Evolutionary conservation across 163 green algal species (phyloP).

Genomic region (Volvox carteri): DNA sequence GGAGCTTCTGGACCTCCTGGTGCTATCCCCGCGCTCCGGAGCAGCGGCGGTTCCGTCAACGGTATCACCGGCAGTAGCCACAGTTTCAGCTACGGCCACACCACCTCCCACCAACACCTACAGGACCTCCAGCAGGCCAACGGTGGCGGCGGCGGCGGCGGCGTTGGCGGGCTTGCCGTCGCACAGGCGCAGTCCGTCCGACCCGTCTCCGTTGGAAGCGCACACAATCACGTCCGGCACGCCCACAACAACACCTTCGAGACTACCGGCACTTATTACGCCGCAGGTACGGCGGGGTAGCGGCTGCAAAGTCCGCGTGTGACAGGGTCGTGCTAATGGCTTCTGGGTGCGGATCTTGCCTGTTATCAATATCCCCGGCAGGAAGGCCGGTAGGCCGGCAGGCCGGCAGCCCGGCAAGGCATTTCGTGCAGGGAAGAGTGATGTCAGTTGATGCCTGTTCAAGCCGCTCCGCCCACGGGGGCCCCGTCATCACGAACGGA

Average conservation of each 20-base stretch:
- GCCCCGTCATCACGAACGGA: too few relatives aligned
- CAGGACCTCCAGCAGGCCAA: conserved; percentile 13
- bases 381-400: too few relatives aligned
- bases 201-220: conserved; percentile 41
- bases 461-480: too few relatives aligned
- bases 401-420: too few relatives aligned
- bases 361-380: too few relatives aligned
- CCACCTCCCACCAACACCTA: conserved; percentile 4
- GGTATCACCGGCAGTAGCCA: neutral
- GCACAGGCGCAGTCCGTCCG: neutral
- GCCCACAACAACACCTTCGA: conserved; percentile 8
- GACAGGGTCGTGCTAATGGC: too few relatives aligned
- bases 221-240: conserved; percentile 38
- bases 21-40: neutral
- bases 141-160: neutral
- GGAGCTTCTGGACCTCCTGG: neutral
- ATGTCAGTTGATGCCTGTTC: too few relatives aligned
- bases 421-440: too few relatives aligned
- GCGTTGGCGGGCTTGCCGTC: neutral
- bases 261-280: conserved; percentile 39
- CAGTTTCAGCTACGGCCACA: conserved; percentile 24
- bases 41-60: neutral
- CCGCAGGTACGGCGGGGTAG: neutral
- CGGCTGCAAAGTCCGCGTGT: too few relatives aligned
- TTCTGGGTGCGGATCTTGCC: too few relatives aligned